Conservation (phyloP, 768 basidiomycete species). For the Auricularia cornea region DNA sequence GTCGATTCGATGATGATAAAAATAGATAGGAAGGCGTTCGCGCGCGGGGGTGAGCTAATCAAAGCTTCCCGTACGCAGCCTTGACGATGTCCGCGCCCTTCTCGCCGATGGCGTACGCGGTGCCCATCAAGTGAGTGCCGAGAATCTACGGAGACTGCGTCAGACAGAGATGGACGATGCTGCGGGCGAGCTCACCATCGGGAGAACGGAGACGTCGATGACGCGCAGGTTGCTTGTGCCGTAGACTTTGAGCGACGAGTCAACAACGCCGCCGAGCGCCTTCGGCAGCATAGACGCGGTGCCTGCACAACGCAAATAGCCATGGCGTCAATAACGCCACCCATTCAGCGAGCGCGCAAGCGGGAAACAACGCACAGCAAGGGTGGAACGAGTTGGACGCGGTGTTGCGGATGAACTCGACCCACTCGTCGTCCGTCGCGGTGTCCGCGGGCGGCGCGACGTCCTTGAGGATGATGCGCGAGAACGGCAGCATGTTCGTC, state of each 20-base stretch:
- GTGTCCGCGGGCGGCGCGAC: not conserved
- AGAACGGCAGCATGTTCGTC: not conserved
- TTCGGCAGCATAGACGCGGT: conserved; percentile 14
- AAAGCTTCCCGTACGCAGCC: not conserved
- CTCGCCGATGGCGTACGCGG: conserved; percentile 4
- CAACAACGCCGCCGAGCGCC: conserved; percentile 15
- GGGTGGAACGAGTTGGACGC: not conserved
- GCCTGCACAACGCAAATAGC: not conserved
- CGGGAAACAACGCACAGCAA: not conserved
- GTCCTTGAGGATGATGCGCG: not conserved
- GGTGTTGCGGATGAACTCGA: not conserved
- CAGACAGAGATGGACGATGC: not conserved
- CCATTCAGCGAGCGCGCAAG: not conserved
- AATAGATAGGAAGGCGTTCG: no score
- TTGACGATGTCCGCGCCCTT: not conserved
- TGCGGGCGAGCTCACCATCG: conserved; percentile 7
- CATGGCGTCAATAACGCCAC: not conserved
- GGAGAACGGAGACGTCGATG: conserved; percentile 11
- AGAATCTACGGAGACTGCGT: not conserved
- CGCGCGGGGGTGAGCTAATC: not conserved
- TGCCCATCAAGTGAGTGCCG: not conserved
- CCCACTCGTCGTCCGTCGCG: conserved; percentile 7
- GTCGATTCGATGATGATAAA: no score
- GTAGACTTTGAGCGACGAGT: conserved; percentile 17
- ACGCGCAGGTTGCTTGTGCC: conserved; percentile 21